These are phyloP conservation scores for Xylariaceae sp. DNA, from an alignment of 2,329 filamentous ascomycete genomes.

Conservation along the genomic window DNA sequence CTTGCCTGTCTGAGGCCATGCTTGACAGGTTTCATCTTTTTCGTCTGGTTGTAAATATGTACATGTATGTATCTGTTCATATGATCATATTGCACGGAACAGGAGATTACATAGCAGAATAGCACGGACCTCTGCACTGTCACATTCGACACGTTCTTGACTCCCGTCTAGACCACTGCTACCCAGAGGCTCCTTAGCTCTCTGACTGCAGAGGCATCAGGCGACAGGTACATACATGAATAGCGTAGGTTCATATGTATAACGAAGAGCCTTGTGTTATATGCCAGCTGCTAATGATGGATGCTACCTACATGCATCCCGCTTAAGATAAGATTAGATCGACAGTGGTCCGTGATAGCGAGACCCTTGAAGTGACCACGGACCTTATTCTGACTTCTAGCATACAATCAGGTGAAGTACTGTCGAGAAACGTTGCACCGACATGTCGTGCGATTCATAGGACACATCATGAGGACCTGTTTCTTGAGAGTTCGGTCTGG, in stretches of 20 bases:
- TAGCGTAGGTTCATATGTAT: not conserved
- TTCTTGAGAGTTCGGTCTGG: not conserved
- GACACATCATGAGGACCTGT: too few species aligned
- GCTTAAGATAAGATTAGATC: slow-evolving; percentile 4
- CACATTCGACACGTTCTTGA: not conserved
- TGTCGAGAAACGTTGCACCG: slow-evolving; percentile 1
- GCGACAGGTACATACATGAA: too few species aligned
- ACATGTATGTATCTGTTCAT: not conserved
- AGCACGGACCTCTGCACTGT: not conserved
- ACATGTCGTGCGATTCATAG: too few species aligned
- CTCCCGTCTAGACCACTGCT: too few species aligned
- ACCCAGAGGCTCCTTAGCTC: too few species aligned
- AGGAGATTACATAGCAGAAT: not conserved
- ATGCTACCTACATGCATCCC: not conserved
- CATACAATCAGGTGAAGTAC: not conserved
- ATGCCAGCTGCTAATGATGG: not conserved
- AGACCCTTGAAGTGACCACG: not conserved
- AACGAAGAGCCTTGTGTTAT: not conserved
- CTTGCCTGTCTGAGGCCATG: slow-evolving; percentile 7
- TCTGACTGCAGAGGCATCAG: too few species aligned
- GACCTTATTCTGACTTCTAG: slow-evolving; percentile 3
- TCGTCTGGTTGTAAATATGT: not conserved
- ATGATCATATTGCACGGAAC: not conserved
- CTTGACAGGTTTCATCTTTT: not conserved
- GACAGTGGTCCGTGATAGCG: slow-evolving; percentile 7